These are phyloP conservation scores for Fusarium illudens DNA, from an alignment of 2,329 filamentous ascomycete genomes.

Conservation along the genomic window DNA sequence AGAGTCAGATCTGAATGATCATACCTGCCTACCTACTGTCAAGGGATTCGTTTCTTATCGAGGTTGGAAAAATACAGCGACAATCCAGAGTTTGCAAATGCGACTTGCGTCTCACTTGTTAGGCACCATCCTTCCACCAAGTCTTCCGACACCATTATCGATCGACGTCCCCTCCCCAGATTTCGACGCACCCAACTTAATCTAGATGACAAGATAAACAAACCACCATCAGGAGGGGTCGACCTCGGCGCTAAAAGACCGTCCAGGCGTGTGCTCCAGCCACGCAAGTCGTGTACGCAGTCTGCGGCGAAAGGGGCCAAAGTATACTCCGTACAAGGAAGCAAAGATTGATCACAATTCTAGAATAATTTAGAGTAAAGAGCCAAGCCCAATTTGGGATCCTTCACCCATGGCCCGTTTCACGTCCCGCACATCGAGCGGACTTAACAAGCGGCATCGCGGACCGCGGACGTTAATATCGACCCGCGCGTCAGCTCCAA, in stretches of 20 bases:
- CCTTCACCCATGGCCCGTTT: background rate
- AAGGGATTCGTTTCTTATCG: no score
- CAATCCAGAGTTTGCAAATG: no score
- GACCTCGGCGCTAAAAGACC: background rate
- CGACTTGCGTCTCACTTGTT: background rate
- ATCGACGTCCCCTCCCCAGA: background rate
- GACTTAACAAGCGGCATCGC: background rate
- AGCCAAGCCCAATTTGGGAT: background rate
- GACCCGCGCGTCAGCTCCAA: background rate
- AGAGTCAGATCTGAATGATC: no score
- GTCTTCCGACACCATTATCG: background rate
- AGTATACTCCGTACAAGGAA: no score
- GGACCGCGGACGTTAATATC: background rate
- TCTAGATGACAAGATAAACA: background rate
- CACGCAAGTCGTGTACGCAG: background rate
- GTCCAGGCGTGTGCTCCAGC: background rate
- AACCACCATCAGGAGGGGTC: background rate
- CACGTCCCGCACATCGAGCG: background rate
- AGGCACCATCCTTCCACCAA: background rate
- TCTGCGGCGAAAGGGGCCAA: background rate
- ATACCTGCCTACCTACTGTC: no score
- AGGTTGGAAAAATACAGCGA: no score
- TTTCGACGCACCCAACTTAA: background rate
- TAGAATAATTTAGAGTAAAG: accelerated
- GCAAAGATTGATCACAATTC: background rate